Percentiles rank a stretch among this genome's conserved stretches.
These are phyloP conservation scores for Boechera retrofracta DNA, from an alignment of 345 rosid species.

Conservation along the genomic window DNA sequence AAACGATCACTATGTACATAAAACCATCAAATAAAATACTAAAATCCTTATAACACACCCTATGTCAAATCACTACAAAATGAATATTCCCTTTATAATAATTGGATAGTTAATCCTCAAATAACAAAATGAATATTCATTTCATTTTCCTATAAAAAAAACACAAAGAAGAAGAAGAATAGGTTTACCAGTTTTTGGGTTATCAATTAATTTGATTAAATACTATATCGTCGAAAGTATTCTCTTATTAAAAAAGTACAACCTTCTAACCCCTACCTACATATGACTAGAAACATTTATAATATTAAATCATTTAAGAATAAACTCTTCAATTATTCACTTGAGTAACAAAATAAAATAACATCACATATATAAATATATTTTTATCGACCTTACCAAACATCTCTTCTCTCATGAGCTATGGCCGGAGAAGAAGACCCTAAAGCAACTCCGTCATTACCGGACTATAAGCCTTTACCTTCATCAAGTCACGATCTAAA, in stretches of 20 bases:
- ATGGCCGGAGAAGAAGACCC: slow-evolving; percentile 37
- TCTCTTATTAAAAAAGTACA: neutral
- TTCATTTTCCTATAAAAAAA: too few species aligned
- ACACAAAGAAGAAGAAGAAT: too few species aligned
- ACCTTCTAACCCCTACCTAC: neutral
- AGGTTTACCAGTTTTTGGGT: too few species aligned
- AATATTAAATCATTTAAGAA: neutral
- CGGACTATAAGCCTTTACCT: slow-evolving; percentile 31
- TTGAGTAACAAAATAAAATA: slow-evolving; percentile 2
- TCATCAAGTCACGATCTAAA: slow-evolving; percentile 22
- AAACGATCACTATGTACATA: too few species aligned
- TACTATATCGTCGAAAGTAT: too few species aligned
- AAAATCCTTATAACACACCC: too few species aligned
- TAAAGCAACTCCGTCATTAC: slow-evolving; percentile 37
- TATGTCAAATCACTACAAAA: too few species aligned
- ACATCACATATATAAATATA: neutral
- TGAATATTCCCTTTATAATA: too few species aligned
- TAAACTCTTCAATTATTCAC: slow-evolving; percentile 15
- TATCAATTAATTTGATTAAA: too few species aligned
- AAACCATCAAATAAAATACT: too few species aligned
- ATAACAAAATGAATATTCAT: too few species aligned
- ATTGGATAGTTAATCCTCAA: too few species aligned
- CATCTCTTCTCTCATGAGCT: slow-evolving; percentile 26
- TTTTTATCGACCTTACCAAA: slow-evolving; percentile 42
- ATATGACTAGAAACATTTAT: neutral